A percentile compares a stretch with the other conserved stretches of the same genome.
These are phyloP conservation scores for Trypanosoma avium DNA, from an alignment of 208 protist genomes.

Conservation along the genomic window DNA sequence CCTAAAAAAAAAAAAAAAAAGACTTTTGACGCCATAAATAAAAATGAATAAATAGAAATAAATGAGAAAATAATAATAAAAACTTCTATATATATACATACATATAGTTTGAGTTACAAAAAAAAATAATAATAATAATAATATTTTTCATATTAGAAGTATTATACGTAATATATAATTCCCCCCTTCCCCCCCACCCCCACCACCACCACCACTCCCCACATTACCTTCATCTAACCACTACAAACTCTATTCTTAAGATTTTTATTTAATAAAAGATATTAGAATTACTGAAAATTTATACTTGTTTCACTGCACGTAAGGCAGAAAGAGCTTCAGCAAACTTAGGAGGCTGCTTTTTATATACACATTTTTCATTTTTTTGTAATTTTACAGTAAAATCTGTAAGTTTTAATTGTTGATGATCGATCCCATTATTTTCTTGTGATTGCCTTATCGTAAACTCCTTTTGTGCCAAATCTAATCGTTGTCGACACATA, in stretches of 20 bases:
- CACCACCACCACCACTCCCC: no score
- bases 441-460: slow-evolving; percentile 16
- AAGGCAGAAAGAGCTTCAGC: slow-evolving; percentile 43
- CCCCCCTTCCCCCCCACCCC: background rate
- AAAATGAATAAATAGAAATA: no score
- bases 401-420: slow-evolving; percentile 49
- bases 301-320: slow-evolving; percentile 30
- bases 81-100: no score
- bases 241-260: no score
- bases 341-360: slow-evolving; percentile 55
- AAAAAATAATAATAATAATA: slow-evolving; percentile 20
- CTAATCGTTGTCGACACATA: slow-evolving; percentile 51
- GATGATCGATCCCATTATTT: background rate
- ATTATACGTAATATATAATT: background rate
- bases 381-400: slow-evolving; percentile 34
- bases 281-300: no score
- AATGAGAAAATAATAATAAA: no score
- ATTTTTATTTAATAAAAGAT: no score
- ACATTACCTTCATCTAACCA: no score
- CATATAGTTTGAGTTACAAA: no score
- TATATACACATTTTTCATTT: slow-evolving; percentile 42
- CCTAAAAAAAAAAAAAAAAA: no score
- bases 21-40: no score
- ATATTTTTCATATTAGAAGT: no score
- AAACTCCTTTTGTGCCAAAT: slow-evolving; percentile 54